A percentile compares a stretch with the other conserved stretches of the same genome.
Conservation (phyloP, 371 early-diverging fungal genomes). For the Circinella umbellata region DNA sequence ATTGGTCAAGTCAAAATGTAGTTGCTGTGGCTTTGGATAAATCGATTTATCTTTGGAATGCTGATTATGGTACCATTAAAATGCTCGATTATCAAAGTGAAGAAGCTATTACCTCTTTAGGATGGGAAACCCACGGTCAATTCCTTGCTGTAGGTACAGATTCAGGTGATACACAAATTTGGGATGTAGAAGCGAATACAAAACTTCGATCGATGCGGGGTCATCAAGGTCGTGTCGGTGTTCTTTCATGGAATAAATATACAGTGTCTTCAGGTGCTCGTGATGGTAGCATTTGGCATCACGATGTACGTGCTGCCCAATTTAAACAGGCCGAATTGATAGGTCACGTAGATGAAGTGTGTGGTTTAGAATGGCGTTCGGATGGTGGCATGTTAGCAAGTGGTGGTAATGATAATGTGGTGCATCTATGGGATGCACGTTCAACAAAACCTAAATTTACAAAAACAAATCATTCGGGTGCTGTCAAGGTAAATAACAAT, state of each 20-base stretch:
- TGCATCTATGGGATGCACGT: conserved; percentile 94
- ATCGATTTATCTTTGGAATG: conserved; percentile 94
- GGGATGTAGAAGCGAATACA: conserved; percentile 77
- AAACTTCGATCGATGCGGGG: conserved; percentile 80
- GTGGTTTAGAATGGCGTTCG: conserved; percentile 93
- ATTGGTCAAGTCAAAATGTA: conserved; percentile 87
- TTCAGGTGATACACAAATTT: conserved; percentile 86
- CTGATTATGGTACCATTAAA: conserved; percentile 76
- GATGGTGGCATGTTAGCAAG: conserved; percentile 91
- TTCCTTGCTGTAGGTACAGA: conserved; percentile 86
- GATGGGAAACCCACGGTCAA: conserved; percentile 81
- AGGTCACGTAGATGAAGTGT: conserved; percentile 86
- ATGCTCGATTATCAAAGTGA: conserved; percentile 61
- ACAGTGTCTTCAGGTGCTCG: conserved; percentile 87
- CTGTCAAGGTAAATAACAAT: conserved; percentile 75
- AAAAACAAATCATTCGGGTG: conserved; percentile 82
- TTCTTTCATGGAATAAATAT: conserved; percentile 86
- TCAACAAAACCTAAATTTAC: conserved; percentile 67
- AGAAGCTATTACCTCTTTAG: conserved; percentile 71
- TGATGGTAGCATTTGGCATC: conserved; percentile 91
- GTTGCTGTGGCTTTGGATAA: conserved; percentile 91
- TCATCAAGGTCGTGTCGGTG: conserved; percentile 81
- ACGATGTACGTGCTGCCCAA: conserved; percentile 88
- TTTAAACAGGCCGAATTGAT: conserved; percentile 73
- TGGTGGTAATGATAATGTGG: conserved; percentile 97